These are phyloP conservation scores for Haematococcus sp. DNA, from an alignment of 139 green algal genomes.

Conservation along the genomic window DNA sequence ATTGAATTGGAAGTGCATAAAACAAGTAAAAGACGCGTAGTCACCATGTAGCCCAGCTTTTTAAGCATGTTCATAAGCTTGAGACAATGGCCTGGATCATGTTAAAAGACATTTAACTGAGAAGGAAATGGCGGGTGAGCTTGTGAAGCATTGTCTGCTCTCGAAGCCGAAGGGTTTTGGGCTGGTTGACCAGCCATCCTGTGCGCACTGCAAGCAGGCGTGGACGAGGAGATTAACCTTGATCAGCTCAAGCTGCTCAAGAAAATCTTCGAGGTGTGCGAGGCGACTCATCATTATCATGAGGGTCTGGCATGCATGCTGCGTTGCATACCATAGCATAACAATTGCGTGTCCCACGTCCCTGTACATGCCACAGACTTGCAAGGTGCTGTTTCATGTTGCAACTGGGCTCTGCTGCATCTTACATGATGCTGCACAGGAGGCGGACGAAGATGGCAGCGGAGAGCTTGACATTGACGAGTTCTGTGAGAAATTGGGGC, in stretches of 20 bases:
- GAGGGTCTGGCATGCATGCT: neutral
- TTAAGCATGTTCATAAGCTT: too few relatives aligned
- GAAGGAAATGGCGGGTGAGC: too few relatives aligned
- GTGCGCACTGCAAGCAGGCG: neutral
- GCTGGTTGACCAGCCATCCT: neutral
- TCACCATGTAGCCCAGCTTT: too few relatives aligned
- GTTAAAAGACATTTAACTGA: too few relatives aligned
- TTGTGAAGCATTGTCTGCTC: too few relatives aligned
- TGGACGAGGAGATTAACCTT: conserved; percentile 73
- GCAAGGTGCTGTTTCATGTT: too few relatives aligned
- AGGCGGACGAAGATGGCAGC: conserved; percentile 74
- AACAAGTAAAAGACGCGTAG: too few relatives aligned
- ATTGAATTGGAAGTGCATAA: too few relatives aligned
- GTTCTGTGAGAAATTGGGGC: conserved; percentile 76
- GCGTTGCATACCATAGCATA: neutral
- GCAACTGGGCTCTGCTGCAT: too few relatives aligned
- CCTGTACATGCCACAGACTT: neutral
- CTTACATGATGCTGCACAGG: too few relatives aligned
- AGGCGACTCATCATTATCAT: neutral
- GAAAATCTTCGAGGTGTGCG: conserved; percentile 71
- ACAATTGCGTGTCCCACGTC: neutral
- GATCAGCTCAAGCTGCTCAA: conserved; percentile 71
- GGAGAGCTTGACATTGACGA: conserved; percentile 80
- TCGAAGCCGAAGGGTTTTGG: neutral
- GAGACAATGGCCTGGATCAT: too few relatives aligned